Evolutionary conservation across 176 grass and related monocot species (phyloP).

Genomic region (Triticum turgidum): DNA sequence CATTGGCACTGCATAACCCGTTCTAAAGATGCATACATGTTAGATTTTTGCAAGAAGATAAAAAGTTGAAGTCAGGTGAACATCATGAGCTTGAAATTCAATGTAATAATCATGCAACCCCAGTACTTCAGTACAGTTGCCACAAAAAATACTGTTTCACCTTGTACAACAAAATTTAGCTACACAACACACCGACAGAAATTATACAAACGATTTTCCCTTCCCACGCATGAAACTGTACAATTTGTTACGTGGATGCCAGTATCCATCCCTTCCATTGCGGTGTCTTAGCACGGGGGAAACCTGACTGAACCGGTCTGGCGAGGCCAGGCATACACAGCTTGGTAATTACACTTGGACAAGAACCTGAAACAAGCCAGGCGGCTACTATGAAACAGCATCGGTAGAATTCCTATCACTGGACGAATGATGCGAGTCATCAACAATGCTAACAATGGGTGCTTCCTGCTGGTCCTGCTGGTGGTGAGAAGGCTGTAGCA

Average conservation of each 20-base stretch:
- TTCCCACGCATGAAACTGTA: not conserved
- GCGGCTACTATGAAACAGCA: conserved; percentile 11
- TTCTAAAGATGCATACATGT: not conserved
- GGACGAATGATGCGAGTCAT: conserved; percentile 39
- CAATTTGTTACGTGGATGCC: not conserved
- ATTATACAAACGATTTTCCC: conserved; percentile 8
- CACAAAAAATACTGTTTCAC: not conserved
- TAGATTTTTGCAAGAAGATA: not conserved
- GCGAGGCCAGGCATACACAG: not conserved
- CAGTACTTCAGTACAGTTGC: not conserved
- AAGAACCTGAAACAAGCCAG: not conserved
- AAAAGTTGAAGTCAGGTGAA: too few relatives aligned
- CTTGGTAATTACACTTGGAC: not conserved
- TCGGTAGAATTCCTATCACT: conserved; percentile 15
- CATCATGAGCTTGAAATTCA: not conserved
- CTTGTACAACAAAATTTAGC: conserved; percentile 3
- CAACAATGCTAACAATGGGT: conserved; percentile 33
- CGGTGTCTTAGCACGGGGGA: not conserved
- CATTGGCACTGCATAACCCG: not conserved
- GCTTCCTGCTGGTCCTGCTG: conserved; percentile 44
- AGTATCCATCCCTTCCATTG: not conserved
- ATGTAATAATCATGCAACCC: not conserved
- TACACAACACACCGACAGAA: not conserved
- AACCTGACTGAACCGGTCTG: not conserved
- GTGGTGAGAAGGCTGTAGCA: conserved; percentile 17